phyloP scores from a whole-genome alignment of 2,329 filamentous ascomycete species.

The Penicillium sp. region DNA sequence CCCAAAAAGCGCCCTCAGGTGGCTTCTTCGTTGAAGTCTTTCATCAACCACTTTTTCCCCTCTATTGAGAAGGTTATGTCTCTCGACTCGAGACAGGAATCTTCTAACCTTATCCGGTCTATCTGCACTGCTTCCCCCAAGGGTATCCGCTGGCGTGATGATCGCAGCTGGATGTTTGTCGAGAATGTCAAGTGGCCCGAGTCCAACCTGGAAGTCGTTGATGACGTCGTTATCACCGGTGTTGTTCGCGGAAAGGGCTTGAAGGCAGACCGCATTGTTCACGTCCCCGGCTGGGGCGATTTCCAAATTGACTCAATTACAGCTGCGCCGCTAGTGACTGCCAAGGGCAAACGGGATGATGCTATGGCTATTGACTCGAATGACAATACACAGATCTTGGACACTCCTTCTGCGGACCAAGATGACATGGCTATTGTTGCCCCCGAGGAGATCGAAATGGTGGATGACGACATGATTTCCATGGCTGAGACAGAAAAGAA shows the following conservation, averaged over 20 bases:
- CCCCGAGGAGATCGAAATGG: constrained; percentile 79
- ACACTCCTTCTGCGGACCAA: constrained; percentile 69
- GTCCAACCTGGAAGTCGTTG: constrained; percentile 42
- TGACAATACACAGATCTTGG: constrained; percentile 53
- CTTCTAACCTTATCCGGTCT: constrained; percentile 82
- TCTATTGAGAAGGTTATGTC: constrained; percentile 87
- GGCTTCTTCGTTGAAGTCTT: constrained; percentile 79
- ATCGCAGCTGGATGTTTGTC: constrained; percentile 90
- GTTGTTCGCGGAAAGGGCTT: constrained; percentile 79
- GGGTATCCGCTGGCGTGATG: constrained; percentile 91
- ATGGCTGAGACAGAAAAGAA: constrained; percentile 61
- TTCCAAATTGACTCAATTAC: constrained; percentile 90
- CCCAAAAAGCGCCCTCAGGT: constrained; percentile 74
- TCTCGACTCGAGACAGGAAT: constrained; percentile 83
- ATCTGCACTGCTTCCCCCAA: constrained; percentile 90
- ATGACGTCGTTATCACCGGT: constrained; percentile 73
- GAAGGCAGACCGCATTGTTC: constrained; percentile 84
- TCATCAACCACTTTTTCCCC: constrained; percentile 91
- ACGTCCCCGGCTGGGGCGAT: constrained; percentile 89
- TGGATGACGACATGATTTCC: constrained; percentile 57
- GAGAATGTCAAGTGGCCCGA: constrained; percentile 74
- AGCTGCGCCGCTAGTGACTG: constrained; percentile 63
- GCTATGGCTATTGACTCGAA: constrained; percentile 66
- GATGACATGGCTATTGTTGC: constrained; percentile 81
- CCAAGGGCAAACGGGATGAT: constrained; percentile 53